Conservation (phyloP, 2,329 filamentous ascomycete genomes). For the Epichloe glyceriae region DNA sequence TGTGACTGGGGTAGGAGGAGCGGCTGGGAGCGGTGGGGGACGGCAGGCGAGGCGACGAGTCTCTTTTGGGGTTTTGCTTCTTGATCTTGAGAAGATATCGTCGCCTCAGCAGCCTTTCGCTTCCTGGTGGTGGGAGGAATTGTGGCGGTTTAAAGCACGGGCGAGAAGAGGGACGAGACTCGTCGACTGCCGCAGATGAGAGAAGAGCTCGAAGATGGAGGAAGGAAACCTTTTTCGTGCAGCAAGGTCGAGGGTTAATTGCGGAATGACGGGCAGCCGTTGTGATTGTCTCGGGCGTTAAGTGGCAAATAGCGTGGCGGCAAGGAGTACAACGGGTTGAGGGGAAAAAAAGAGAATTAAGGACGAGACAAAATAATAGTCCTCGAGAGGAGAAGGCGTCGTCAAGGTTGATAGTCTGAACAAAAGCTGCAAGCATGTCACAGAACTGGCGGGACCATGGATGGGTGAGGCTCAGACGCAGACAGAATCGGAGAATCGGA, state of each 20-base stretch:
- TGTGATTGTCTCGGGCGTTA: background rate
- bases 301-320: background rate
- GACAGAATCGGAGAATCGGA: background rate
- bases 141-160: slow-evolving; percentile 25
- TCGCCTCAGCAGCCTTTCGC: slow-evolving; percentile 54
- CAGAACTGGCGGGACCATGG: background rate
- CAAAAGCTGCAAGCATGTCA: background rate
- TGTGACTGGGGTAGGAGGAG: slow-evolving; percentile 46
- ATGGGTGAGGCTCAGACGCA: background rate
- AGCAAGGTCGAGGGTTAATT: background rate
- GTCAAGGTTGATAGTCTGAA: background rate
- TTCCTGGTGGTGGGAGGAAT: slow-evolving; percentile 49
- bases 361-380: background rate
- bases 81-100: slow-evolving; percentile 33
- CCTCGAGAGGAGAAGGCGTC: background rate
- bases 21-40: slow-evolving; percentile 24
- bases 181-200: background rate
- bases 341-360: too few relatives aligned
- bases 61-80: slow-evolving; percentile 37
- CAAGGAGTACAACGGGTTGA: background rate
- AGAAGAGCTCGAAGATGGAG: background rate
- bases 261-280: background rate
- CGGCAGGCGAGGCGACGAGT: slow-evolving; percentile 41
- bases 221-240: background rate
- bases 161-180: background rate